Percentiles rank a stretch among this genome's conserved stretches.
Conservation (phyloP, 2,329 filamentous ascomycete genomes). For the Colletotrichum falcatum region DNA sequence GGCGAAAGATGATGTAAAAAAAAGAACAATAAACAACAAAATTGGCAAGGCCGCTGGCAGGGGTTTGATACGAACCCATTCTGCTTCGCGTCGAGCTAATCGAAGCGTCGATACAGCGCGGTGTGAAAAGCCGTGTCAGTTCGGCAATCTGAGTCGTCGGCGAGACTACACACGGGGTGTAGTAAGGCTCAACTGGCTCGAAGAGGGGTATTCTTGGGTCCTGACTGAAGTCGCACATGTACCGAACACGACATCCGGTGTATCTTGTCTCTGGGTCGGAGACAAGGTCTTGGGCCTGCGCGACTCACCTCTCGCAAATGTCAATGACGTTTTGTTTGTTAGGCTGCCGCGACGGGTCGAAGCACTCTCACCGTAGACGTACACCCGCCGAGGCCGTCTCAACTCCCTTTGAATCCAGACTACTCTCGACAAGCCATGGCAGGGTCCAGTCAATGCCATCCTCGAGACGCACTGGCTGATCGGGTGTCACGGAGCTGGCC, state of each 20-base stretch:
- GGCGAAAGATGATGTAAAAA: not conserved
- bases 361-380: not conserved
- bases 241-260: not conserved
- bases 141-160: not conserved
- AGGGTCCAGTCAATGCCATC: not conserved
- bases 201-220: conserved; percentile 29
- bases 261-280: conserved; percentile 2
- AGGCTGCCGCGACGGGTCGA: not conserved
- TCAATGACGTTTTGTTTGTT: conserved; percentile 8
- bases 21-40: too few species aligned
- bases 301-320: not conserved
- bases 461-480: not conserved
- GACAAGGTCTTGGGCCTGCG: conserved; percentile 28
- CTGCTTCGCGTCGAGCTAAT: not conserved
- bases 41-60: not conserved
- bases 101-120: not conserved
- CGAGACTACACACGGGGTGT: not conserved
- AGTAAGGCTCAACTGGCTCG: conserved; percentile 15
- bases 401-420: not conserved
- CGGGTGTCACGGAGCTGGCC: not conserved
- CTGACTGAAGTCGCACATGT: conserved; percentile 14
- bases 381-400: not conserved
- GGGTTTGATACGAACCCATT: not conserved
- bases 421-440: not conserved
- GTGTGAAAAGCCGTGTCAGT: conserved; percentile 2